Evolutionary conservation across 1,139 yeast species (phyloP), one percentile per base, ranked within the genome.

Genomic region (Zygoascus sp.): DNA sequence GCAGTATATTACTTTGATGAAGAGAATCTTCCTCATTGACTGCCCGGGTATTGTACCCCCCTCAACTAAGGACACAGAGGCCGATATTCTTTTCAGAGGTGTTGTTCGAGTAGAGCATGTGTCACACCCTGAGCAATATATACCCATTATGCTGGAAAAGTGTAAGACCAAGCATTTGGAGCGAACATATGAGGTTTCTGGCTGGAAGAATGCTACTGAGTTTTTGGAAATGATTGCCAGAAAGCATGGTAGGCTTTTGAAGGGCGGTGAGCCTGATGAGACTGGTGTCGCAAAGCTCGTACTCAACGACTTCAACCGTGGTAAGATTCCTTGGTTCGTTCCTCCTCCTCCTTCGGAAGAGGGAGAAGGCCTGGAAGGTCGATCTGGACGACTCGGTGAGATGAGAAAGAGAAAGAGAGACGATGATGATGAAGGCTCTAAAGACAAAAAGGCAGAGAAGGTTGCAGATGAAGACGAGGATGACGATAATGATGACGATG

Each of bases 21-120:
- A 90, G 74, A 79, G 90, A 58, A 92, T 92, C 47, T 92, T 89
- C 68, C 74, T 92, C 60, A 92, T 92, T 61, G 98, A 92, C 69
- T 92, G 98, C 73, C 98, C 98, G 2, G 98, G 98, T 68, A 90
- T 92, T 63, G 98, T 94, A 5, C 98, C 98, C 7, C 98, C 98
- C 28, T 85, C 95, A 22, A 66, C 80, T 25, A 88, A 83, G 59
- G 98, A 92, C 64, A 69, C 92, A 1, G 95, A 89, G 63, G 81
- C 96, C n/a, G 98, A 92, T 64, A 89, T 92, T 61, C 68, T 92
- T 56, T 88, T 92, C 67, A 79, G 97, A 67, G 98, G 98, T 61
- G 98, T 92, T 20, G 98, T 92, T 1, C 83, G 98, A 71, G 97
- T 92, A 23, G 98, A 92, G 66, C 95, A 92, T 63, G 97, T 92